These are phyloP conservation scores for Cladosporium velox DNA, from an alignment of 2,329 filamentous ascomycete genomes.

Conservation along the genomic window DNA sequence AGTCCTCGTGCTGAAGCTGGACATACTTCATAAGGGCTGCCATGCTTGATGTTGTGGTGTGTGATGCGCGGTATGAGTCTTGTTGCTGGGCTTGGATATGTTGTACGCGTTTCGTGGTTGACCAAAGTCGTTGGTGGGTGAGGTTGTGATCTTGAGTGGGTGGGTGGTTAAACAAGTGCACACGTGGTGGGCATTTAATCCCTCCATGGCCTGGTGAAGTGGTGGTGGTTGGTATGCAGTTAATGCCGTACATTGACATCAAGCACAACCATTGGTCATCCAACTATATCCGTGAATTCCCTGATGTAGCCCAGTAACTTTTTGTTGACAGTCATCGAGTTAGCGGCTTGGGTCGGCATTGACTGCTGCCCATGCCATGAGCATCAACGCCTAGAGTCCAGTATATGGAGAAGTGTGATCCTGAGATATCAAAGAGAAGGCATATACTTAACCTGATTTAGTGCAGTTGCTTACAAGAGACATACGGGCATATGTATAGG, in stretches of 20 bases:
- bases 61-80: background rate
- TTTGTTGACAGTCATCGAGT: background rate
- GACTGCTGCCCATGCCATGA: background rate
- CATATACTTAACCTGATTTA: background rate
- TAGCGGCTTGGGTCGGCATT: background rate
- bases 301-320: background rate
- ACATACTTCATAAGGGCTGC: constrained; percentile 6
- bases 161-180: background rate
- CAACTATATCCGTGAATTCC: background rate
- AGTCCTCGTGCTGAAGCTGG: background rate
- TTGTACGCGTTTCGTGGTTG: background rate
- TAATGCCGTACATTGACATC: background rate
- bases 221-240: background rate
- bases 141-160: background rate
- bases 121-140: background rate
- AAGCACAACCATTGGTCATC: background rate
- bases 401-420: background rate
- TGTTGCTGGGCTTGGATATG: background rate
- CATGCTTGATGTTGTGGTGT: background rate
- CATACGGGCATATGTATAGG: background rate
- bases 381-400: background rate
- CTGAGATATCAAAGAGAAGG: background rate
- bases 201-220: background rate
- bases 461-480: background rate
- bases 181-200: background rate